These are phyloP conservation scores for Gossypium ekmanianum DNA, from an alignment of 345 rosid species.

Conservation along the genomic window DNA sequence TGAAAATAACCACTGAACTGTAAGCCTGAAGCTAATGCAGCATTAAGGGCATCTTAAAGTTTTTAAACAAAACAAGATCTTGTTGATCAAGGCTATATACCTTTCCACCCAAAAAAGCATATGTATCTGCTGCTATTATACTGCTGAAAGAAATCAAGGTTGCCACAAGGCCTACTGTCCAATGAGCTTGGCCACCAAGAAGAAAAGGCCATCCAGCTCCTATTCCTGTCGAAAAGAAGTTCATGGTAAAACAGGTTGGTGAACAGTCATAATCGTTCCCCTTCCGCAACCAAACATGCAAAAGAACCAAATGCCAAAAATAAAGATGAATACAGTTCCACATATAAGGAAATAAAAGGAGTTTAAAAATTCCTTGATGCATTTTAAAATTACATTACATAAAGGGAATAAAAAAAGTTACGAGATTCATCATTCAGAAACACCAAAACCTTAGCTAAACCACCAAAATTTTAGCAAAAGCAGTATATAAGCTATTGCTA, in stretches of 20 bases:
- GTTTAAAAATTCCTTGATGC: neutral
- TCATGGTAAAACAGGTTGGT: conserved; percentile 19
- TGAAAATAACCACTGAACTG: neutral
- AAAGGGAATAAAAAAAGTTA: neutral
- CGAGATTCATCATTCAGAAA: neutral
- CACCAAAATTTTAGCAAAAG: neutral
- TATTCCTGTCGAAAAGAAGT: conserved; percentile 49
- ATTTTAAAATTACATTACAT: neutral
- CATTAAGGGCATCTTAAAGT: neutral
- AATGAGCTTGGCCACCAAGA: conserved; percentile 83
- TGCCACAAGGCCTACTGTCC: conserved; percentile 94
- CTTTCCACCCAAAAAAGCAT: conserved; percentile 85
- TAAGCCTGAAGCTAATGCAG: neutral
- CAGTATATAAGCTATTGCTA: neutral
- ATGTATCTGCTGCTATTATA: conserved; percentile 90
- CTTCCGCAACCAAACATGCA: neutral
- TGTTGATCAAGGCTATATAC: conserved; percentile 30
- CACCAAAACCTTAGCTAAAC: neutral
- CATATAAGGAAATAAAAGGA: neutral
- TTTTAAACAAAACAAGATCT: neutral
- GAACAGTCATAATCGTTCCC: neutral
- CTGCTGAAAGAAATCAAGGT: conserved; percentile 73
- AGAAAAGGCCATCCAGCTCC: conserved; percentile 69
- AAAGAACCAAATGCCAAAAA: neutral
- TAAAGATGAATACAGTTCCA: neutral